Conservation (phyloP, 2,329 filamentous ascomycete genomes). For the Botrytis tulipae region DNA sequence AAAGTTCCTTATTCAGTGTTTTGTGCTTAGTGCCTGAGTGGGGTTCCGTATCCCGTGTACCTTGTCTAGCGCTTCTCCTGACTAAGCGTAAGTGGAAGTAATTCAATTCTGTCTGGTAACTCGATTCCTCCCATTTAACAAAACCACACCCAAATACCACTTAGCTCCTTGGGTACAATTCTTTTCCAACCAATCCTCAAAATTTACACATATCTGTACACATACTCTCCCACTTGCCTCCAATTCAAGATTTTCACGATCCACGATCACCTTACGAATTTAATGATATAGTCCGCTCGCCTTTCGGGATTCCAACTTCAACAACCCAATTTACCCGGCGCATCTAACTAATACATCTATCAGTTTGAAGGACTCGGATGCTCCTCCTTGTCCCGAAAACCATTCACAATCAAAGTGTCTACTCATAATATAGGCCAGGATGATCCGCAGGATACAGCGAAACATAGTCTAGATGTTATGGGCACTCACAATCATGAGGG, state of each 20-base stretch:
- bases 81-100: neutral
- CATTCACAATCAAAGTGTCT: slow-evolving; percentile 39
- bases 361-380: slow-evolving; percentile 29
- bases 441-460: slow-evolving; percentile 37
- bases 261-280: slow-evolving; percentile 21
- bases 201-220: neutral
- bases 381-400: slow-evolving; percentile 37
- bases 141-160: neutral
- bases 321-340: slow-evolving; percentile 19
- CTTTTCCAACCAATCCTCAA: slow-evolving; percentile 2
- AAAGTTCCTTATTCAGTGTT: neutral
- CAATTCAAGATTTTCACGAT: slow-evolving; percentile 11
- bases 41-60: neutral
- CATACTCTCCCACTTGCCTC: neutral
- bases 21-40: neutral
- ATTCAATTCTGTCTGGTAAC: neutral
- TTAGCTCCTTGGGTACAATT: neutral
- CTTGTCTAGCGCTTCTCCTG: neutral
- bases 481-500: slow-evolving; percentile 35
- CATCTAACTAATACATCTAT: neutral
- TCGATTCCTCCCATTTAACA: slow-evolving; percentile 2
- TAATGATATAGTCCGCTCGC: slow-evolving; percentile 18
- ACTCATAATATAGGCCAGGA: slow-evolving; percentile 33
- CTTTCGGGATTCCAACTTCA: neutral
- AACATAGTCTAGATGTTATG: slow-evolving; percentile 38